Evolutionary conservation across 1,139 yeast genomes (phyloP), one percentile per base, ranked within the genome.

Genomic region (Pichia norvegensis): DNA sequence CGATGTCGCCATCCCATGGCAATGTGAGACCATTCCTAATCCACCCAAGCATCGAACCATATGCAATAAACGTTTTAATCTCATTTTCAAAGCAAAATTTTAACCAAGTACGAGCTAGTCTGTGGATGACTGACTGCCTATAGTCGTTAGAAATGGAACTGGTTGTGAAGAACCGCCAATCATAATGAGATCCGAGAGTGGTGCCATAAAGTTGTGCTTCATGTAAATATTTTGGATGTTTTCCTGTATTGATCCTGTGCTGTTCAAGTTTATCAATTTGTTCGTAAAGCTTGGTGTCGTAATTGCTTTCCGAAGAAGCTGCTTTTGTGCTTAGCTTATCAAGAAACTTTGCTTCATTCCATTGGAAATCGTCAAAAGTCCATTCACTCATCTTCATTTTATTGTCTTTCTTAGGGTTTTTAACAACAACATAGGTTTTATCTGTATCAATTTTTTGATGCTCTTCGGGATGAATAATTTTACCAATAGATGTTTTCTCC

Each of bases 1-100:
- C 85, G 36, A 78, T 56, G 56, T 79, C 85, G 44, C 70, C 69
- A 58, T 79, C 85, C 82, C 84, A 79, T 0, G 84, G 83, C 56
- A 78, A 61, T 16, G 67, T 70, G 55, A 75, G 57, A 0, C 83
- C 83, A 56, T 78, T 78, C 74, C 81, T 75, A 54, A 71, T 69
- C 76, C 82, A 79, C 1, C 82, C 81, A 29, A 78, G 57, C 46
- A 79, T 62, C 0, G 81, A 65, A 0, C 85, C 85, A 62, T 78
- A 82, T 2, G 78, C 78, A n/a, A 78, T 59, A 79, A 82, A 79
- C 2, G 81, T 68, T 37, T 66, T 62, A 3, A 77, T 48, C 0
- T 72, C 72, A 3, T 65, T 45, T n/a, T 64, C 57, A 20, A 60
- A 59, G n/a, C 78, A 61, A 56, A 78, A 78, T 23, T 69, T 59